Percentiles rank a stretch among this genome's conserved stretches.
phyloP scores from a whole-genome alignment of 257 asterid species.

The Solanum pinnatisectum region DNA sequence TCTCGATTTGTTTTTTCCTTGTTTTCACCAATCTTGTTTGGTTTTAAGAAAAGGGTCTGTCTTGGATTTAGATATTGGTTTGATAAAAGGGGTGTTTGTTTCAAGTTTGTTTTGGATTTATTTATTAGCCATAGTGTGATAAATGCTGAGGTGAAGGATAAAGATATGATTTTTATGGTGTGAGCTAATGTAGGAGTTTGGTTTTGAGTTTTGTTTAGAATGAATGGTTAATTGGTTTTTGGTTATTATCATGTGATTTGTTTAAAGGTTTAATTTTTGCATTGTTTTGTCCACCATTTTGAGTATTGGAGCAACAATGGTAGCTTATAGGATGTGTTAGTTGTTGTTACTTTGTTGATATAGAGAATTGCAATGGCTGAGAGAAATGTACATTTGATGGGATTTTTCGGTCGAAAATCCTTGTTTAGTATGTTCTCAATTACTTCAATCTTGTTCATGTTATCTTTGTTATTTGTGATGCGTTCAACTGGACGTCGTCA shows the following conservation, averaged over 20 bases:
- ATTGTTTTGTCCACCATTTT: background rate
- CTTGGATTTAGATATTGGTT: background rate
- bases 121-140: background rate
- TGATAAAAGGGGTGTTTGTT: background rate
- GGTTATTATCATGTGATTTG: background rate
- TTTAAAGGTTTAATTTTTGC: background rate
- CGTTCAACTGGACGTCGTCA: constrained; percentile 41
- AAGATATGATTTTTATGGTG: background rate
- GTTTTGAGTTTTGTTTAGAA: background rate
- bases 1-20: background rate
- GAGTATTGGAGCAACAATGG: background rate
- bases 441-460: constrained; percentile 45
- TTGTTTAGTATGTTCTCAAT: constrained; percentile 54
- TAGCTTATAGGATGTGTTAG: background rate
- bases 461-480: constrained; percentile 66
- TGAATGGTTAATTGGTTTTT: background rate
- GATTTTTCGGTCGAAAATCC: constrained; percentile 37
- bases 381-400: constrained; percentile 13
- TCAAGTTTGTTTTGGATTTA: background rate
- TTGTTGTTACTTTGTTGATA: background rate
- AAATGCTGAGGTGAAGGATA: background rate
- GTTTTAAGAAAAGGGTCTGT: background rate
- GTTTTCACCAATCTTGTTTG: background rate
- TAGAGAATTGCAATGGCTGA: constrained; percentile 2
- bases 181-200: background rate